Evolutionary conservation across 768 basidiomycete species (phyloP).

Genomic region (Chiua virens): DNA sequence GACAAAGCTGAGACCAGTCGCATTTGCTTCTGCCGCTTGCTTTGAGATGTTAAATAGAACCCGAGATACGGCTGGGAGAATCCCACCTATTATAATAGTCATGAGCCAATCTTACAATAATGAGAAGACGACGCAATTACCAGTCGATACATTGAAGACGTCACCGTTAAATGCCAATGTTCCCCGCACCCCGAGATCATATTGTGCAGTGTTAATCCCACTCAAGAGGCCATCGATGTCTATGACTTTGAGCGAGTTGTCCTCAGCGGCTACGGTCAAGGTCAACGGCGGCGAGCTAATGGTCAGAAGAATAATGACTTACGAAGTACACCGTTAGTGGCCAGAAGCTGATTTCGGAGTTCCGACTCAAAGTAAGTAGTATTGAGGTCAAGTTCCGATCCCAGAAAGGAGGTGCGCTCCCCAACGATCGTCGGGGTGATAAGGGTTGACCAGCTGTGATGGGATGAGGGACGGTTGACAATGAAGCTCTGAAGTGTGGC

Average conservation of each 20-base stretch:
- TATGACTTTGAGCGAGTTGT: slow-evolving; percentile 3
- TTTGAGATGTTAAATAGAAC: no score
- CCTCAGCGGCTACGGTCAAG: neutral
- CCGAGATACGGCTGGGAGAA: no score
- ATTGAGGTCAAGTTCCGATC: slow-evolving; percentile 6
- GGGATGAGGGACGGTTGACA: no score
- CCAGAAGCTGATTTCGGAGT: neutral
- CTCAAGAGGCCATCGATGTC: slow-evolving; percentile 7
- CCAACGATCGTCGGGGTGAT: slow-evolving; percentile 4
- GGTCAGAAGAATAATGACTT: no score
- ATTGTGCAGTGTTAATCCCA: slow-evolving; percentile 8
- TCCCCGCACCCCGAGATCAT: neutral
- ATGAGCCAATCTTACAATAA: neutral
- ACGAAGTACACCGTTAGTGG: no score
- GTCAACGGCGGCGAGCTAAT: no score
- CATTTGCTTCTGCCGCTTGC: neutral
- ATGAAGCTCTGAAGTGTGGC: no score
- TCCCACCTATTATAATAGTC: neutral
- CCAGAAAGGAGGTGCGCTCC: neutral
- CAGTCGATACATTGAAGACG: slow-evolving; percentile 6
- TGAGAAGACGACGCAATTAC: neutral
- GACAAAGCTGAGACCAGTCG: neutral
- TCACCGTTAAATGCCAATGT: slow-evolving; percentile 4
- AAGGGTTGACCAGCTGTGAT: slow-evolving; percentile 8
- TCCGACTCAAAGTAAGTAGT: neutral